Evolutionary conservation across 176 grass and related monocot genomes (phyloP).

Genomic region (Alopecurus myosuroides): DNA sequence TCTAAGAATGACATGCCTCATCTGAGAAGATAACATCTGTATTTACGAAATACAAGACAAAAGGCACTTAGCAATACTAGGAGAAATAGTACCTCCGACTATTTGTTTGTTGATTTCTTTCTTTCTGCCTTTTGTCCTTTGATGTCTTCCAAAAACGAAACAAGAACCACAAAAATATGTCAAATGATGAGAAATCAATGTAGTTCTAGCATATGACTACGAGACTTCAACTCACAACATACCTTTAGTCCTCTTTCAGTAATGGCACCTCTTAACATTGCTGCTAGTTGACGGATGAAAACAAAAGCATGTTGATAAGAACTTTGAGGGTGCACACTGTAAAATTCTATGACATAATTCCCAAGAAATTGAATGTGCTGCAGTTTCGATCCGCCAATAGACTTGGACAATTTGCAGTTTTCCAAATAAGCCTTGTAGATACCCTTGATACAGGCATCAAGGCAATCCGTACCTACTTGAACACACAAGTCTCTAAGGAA

Average conservation of each 20-base stretch:
- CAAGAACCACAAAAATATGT: conserved; percentile 1
- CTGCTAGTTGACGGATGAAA: conserved; percentile 89
- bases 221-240: conserved; percentile 14
- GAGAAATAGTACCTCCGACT: conserved; percentile 50
- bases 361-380: conserved; percentile 89
- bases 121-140: conserved; percentile 71
- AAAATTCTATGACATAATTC: conserved; percentile 88
- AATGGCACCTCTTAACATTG: conserved; percentile 69
- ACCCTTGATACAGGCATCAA: conserved; percentile 79
- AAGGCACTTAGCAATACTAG: not conserved
- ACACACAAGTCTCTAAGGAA: conserved; percentile 93
- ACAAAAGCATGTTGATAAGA: conserved; percentile 93
- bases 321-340: conserved; percentile 59
- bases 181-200: conserved; percentile 14
- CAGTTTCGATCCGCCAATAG: conserved; percentile 73
- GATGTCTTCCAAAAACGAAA: conserved; percentile 49
- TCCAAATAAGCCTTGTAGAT: conserved; percentile 98
- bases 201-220: not conserved
- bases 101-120: conserved; percentile 62
- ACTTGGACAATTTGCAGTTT: conserved; percentile 96
- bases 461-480: conserved; percentile 79
- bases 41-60: not conserved
- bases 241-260: conserved; percentile 92
- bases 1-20: not conserved
- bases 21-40: conserved; percentile 9